Evolutionary conservation across 1,139 yeast genomes (phyloP).

Genomic region (Blastobotrys ciferrii): DNA sequence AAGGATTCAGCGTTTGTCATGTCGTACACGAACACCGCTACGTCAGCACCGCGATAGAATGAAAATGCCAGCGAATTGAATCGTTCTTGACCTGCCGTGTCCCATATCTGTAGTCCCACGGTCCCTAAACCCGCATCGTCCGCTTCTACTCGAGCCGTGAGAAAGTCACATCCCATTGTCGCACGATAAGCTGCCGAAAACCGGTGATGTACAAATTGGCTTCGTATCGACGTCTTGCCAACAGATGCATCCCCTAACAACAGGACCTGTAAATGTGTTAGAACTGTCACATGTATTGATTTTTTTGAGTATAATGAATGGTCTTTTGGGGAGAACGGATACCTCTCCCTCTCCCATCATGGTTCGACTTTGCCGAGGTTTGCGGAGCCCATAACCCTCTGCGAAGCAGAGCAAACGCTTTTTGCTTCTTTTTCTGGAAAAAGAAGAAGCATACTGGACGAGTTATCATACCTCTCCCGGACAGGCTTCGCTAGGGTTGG

Average conservation of each 20-base stretch:
- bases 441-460: too few relatives aligned
- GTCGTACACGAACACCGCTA: conserved; percentile 56
- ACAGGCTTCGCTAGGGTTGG: too few relatives aligned
- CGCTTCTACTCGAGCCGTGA: conserved; percentile 46
- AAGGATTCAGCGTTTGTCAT: conserved; percentile 53
- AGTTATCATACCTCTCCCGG: too few relatives aligned
- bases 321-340: too few relatives aligned
- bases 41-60: conserved; percentile 61
- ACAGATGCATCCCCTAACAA: conserved; percentile 61
- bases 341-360: too few relatives aligned
- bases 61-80: conserved; percentile 59
- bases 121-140: conserved; percentile 10
- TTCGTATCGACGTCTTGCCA: conserved; percentile 59
- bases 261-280: conserved; percentile 47
- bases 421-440: too few relatives aligned
- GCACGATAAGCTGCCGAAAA: conserved; percentile 60
- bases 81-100: conserved; percentile 66
- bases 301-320: too few relatives aligned
- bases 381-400: too few relatives aligned
- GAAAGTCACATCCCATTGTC: conserved; percentile 61
- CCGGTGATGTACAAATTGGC: conserved; percentile 57
- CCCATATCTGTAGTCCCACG: conserved; percentile 59
- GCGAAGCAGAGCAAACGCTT: too few relatives aligned
- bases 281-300: too few relatives aligned
- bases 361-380: too few relatives aligned